These are phyloP conservation scores for Scopulariopsis brevicaulis DNA, from an alignment of 2,329 filamentous ascomycete genomes.

Conservation along the genomic window DNA sequence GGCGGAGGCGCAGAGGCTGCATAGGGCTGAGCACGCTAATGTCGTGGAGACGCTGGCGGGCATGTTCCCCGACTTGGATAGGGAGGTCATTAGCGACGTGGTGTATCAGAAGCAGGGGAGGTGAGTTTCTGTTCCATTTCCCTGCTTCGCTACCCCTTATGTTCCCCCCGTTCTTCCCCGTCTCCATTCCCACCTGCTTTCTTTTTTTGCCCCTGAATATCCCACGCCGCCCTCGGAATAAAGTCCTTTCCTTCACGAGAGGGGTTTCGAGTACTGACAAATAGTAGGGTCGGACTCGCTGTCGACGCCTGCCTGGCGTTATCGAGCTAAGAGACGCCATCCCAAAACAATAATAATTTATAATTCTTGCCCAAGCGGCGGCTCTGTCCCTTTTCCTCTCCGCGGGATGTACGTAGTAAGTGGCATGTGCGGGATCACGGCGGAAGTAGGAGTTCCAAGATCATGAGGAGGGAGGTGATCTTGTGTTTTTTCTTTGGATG, in stretches of 20 bases:
- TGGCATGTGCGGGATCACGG: no score
- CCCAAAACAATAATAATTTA: neutral
- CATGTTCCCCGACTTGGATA: conserved; percentile 95
- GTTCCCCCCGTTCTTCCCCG: neutral
- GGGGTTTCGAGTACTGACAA: neutral
- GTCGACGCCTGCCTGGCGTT: conserved; percentile 77
- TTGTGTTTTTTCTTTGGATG: no score
- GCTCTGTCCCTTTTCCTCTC: neutral
- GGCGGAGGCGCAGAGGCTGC: conserved; percentile 75
- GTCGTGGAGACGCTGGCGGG: conserved; percentile 88
- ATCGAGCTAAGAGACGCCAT: conserved; percentile 21
- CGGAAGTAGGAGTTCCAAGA: no score
- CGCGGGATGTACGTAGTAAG: neutral
- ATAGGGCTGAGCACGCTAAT: conserved; percentile 75
- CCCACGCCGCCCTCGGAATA: no score
- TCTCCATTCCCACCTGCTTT: conserved; percentile 1
- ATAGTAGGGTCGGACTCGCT: conserved; percentile 62
- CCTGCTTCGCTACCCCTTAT: neutral
- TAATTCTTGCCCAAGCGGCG: neutral
- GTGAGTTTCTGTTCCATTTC: conserved; percentile 36
- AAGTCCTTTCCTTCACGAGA: neutral
- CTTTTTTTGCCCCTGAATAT: neutral
- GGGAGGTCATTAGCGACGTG: conserved; percentile 92
- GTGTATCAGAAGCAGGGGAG: conserved; percentile 91
- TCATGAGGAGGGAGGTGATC: no score